Evolutionary conservation across 441 rosid genomes (phyloP).

Genomic region (Erysimum pusillum): DNA sequence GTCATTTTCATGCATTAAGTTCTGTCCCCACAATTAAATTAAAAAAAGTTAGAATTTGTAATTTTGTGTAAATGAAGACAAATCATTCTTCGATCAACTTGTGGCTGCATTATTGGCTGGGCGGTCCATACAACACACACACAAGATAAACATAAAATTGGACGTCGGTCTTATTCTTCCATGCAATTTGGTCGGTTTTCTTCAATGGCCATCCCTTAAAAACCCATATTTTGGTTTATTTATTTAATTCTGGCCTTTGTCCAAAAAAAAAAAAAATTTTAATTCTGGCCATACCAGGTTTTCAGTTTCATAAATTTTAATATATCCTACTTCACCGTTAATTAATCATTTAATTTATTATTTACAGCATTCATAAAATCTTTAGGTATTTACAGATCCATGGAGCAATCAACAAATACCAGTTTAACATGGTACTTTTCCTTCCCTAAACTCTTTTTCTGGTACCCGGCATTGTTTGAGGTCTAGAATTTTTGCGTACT

Average conservation of each 20-base stretch:
- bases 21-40: constrained; percentile 45
- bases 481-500: too few relatives aligned
- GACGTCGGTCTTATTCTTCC: constrained; percentile 45
- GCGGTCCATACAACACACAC: constrained; percentile 56
- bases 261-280: too few relatives aligned
- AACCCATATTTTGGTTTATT: constrained; percentile 10
- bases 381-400: constrained; percentile 78
- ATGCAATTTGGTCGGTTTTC: constrained; percentile 48
- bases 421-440: constrained; percentile 72
- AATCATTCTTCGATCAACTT: constrained; percentile 35
- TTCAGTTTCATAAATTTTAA: too few relatives aligned
- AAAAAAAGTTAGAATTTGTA: constrained; percentile 52
- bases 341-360: too few relatives aligned
- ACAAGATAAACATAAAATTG: constrained; percentile 30
- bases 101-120: constrained; percentile 57
- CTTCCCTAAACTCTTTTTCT: background rate
- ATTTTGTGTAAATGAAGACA: constrained; percentile 43
- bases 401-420: constrained; percentile 56
- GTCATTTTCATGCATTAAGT: constrained; percentile 44
- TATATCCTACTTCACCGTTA: too few relatives aligned
- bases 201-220: constrained; percentile 27
- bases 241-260: too few relatives aligned
- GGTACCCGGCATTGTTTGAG: background rate
- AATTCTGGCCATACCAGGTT: too few relatives aligned
- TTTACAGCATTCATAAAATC: too few relatives aligned